phyloP scores from a whole-genome alignment of 2,329 filamentous ascomycete species.

The Scedosporium minutisporum region DNA sequence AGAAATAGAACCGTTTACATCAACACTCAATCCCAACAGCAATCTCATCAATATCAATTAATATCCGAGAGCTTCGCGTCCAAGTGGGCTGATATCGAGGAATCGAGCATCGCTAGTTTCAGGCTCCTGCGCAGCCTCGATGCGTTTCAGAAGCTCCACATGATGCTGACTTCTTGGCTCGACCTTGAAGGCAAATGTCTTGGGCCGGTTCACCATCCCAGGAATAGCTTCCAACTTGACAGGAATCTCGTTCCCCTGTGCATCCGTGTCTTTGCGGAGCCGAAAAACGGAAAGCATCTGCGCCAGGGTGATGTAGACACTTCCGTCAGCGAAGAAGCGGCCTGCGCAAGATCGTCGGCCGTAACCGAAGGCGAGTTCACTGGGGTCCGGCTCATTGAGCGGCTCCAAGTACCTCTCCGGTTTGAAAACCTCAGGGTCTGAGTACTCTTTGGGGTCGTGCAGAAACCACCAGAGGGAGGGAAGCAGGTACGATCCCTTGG shows the following conservation, averaged over 20 bases:
- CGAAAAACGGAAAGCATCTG: constrained; percentile 36
- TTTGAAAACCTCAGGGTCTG: constrained; percentile 23
- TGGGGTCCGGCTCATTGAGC: constrained; percentile 20
- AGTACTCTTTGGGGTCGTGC: constrained; percentile 60
- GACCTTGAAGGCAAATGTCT: not conserved
- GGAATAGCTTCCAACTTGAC: not conserved
- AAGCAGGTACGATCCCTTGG: constrained; percentile 22
- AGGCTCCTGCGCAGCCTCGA: not conserved
- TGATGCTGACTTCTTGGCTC: not conserved
- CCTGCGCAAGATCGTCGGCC: constrained; percentile 27
- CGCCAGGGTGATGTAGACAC: constrained; percentile 23
- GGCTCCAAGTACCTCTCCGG: constrained; percentile 23
- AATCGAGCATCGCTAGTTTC: not conserved
- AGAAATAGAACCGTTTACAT: too few species aligned
- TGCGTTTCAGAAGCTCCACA: not conserved
- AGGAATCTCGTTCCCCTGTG: not conserved
- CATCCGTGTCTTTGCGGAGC: constrained; percentile 16
- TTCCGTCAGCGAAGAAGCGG: constrained; percentile 19
- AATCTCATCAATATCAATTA: too few species aligned
- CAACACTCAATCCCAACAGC: too few species aligned
- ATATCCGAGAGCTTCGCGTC: too few species aligned
- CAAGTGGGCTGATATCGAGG: not conserved
- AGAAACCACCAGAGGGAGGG: constrained; percentile 15
- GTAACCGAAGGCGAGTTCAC: constrained; percentile 20
- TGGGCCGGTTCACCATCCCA: not conserved